Evolutionary conservation across 73 alveolate genomes (phyloP).

Genomic region (Durusdinium trenchii): DNA sequence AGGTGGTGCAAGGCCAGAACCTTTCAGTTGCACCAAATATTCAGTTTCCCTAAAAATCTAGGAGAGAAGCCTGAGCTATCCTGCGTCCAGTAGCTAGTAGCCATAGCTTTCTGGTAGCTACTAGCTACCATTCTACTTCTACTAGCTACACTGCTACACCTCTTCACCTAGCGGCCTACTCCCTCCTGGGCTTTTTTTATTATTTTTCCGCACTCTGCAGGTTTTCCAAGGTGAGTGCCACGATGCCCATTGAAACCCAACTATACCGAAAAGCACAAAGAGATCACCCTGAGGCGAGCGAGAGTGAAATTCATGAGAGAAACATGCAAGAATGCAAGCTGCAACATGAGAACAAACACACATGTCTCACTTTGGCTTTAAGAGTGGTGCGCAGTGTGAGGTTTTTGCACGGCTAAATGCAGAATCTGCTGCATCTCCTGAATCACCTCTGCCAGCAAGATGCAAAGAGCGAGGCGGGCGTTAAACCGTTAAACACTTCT

Average conservation of each 20-base stretch:
- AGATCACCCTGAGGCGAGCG: constrained; percentile 70
- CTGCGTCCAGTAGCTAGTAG: no score
- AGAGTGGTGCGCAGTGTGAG: background rate
- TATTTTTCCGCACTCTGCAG: no score
- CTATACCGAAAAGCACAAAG: constrained; percentile 83
- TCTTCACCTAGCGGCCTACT: no score
- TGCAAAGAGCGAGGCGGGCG: constrained; percentile 66
- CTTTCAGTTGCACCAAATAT: background rate
- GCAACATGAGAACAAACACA: background rate
- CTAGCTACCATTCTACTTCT: no score
- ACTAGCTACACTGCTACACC: no score
- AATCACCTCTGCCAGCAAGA: constrained; percentile 28
- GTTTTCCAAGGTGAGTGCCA: constrained; percentile 65
- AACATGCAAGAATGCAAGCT: background rate
- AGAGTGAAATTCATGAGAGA: background rate
- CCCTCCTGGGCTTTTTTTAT: background rate
- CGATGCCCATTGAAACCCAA: constrained; percentile 62
- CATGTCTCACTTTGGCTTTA: background rate
- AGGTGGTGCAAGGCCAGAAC: constrained; percentile 54
- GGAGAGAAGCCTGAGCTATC: no score
- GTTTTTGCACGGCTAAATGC: constrained; percentile 88
- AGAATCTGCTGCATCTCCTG: background rate
- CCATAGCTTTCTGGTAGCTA: background rate
- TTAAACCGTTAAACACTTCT: no score
- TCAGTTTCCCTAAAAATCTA: no score